Percentiles rank a stretch among this genome's conserved stretches.
Evolutionary conservation across 257 asterid species (phyloP).

Genomic region (Forsythia viridissima): DNA sequence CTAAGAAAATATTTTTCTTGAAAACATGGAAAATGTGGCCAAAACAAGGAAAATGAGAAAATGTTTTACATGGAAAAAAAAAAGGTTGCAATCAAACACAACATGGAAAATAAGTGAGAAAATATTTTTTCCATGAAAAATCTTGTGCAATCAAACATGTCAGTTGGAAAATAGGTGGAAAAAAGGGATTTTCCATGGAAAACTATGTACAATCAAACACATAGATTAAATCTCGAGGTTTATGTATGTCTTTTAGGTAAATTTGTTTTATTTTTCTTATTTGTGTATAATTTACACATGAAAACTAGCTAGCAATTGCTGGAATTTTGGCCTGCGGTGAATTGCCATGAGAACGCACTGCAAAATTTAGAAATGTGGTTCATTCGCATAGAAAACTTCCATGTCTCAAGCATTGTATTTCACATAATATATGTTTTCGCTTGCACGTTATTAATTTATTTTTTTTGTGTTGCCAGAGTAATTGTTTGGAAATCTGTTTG

Average conservation of each 20-base stretch:
- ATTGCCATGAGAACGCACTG: neutral
- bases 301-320: neutral
- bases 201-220: no score
- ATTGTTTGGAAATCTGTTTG: neutral
- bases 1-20: no score
- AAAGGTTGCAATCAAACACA: no score
- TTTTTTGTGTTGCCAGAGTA: neutral
- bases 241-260: neutral
- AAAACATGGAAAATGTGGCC: no score
- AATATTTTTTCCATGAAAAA: no score
- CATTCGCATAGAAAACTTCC: neutral
- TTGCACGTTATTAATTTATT: neutral
- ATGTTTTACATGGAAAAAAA: no score
- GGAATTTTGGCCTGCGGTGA: neutral
- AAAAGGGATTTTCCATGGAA: no score
- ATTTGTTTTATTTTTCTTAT: neutral
- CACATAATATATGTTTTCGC: neutral
- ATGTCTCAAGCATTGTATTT: neutral
- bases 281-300: neutral
- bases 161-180: no score
- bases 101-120: no score
- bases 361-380: neutral
- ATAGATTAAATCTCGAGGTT: neutral
- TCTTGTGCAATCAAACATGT: no score
- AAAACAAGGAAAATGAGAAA: no score